Percentiles rank a stretch among this genome's conserved stretches.
phyloP scores from a whole-genome alignment of 441 rosid species.

The Gossypium lobatum region DNA sequence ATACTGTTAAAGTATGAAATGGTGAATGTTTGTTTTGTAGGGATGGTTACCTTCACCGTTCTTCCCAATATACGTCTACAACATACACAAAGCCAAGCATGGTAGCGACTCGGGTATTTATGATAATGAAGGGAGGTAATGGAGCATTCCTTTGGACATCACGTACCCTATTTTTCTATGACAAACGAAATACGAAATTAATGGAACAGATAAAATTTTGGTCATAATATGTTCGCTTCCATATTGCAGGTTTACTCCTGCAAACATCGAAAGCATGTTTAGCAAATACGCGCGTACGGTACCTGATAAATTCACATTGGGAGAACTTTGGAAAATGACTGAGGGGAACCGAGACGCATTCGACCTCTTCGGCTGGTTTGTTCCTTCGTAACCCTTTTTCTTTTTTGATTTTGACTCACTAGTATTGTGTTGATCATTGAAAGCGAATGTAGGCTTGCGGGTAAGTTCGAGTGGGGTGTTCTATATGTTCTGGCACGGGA shows the following conservation, averaged over 20 bases:
- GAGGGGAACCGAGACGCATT: constrained; percentile 6
- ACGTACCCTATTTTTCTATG: not conserved
- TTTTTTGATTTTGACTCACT: not conserved
- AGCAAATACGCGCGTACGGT: constrained; percentile 16
- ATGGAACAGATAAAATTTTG: not conserved
- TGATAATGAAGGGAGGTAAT: constrained; percentile 77
- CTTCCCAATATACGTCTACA: constrained; percentile 59
- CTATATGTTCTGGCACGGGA: constrained; percentile 16
- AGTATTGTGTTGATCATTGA: not conserved
- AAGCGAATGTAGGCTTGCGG: not conserved
- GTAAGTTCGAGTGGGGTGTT: constrained; percentile 16
- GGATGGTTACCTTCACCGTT: constrained; percentile 81
- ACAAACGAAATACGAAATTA: not conserved
- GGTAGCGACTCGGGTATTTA: constrained; percentile 67
- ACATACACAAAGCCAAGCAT: constrained; percentile 74
- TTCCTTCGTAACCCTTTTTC: not conserved
- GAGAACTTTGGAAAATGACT: constrained; percentile 16
- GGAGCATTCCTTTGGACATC: not conserved
- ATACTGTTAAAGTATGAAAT: not conserved
- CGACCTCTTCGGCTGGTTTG: constrained; percentile 3
- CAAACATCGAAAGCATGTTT: constrained; percentile 10
- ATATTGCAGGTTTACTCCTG: constrained; percentile 37
- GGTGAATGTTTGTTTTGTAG: constrained; percentile 21
- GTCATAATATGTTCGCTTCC: not conserved
- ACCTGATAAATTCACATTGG: constrained; percentile 9